A percentile compares a stretch with the other conserved stretches of the same genome.
Evolutionary conservation across 1,284 basidiomycete genomes (phyloP).

Genomic region (Pascua guehoae): DNA sequence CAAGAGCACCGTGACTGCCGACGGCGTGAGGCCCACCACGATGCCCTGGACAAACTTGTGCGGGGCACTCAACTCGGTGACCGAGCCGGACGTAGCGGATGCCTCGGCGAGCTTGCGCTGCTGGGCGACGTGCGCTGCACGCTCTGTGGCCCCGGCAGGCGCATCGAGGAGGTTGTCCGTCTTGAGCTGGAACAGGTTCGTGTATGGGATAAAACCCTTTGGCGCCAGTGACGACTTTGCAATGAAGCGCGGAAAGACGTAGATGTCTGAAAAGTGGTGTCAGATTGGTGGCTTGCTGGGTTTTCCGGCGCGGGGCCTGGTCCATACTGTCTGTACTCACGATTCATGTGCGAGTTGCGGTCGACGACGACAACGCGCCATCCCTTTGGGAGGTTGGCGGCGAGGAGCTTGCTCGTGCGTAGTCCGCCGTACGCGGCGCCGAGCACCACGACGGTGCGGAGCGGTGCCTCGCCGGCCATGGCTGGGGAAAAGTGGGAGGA

Average conservation of each 20-base stretch:
- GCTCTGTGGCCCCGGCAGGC: too few relatives aligned
- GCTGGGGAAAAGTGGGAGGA: too few relatives aligned
- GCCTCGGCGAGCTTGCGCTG: background rate
- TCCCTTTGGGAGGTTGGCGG: slow-evolving; percentile 56
- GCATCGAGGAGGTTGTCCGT: background rate
- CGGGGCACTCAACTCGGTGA: background rate
- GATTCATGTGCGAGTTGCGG: slow-evolving; percentile 58
- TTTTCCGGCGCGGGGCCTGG: background rate
- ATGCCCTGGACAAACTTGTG: slow-evolving; percentile 54
- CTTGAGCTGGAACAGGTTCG: slow-evolving; percentile 49
- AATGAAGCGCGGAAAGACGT: slow-evolving; percentile 53
- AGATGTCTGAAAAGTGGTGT: slow-evolving; percentile 40
- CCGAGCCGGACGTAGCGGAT: background rate
- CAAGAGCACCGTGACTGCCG: slow-evolving; percentile 53
- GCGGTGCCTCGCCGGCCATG: too few relatives aligned
- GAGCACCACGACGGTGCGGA: slow-evolving; percentile 57
- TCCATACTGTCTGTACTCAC: slow-evolving; percentile 34
- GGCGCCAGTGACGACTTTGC: slow-evolving; percentile 50
- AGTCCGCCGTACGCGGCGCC: slow-evolving; percentile 61
- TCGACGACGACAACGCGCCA: slow-evolving; percentile 70
- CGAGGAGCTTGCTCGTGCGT: slow-evolving; percentile 60
- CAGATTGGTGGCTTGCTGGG: background rate
- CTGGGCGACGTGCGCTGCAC: too few relatives aligned
- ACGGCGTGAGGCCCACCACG: slow-evolving; percentile 52
- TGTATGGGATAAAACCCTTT: slow-evolving; percentile 64